Evolutionary conservation across 768 basidiomycete genomes (phyloP).

Genomic region (Podaxis sp.): DNA sequence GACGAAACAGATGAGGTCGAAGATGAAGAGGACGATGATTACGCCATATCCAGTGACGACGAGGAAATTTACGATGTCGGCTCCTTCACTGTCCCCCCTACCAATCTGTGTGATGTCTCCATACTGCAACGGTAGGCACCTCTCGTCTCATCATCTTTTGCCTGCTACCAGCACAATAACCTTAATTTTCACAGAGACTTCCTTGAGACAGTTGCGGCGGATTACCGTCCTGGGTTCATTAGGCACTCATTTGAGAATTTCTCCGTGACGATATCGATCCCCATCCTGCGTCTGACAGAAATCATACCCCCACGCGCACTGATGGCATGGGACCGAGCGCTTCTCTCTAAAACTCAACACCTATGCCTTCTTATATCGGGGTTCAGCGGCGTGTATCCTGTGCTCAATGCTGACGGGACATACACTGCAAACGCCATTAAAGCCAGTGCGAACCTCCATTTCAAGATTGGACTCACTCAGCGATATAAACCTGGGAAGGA

Average conservation of each 20-base stretch:
- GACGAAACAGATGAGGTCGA: constrained; percentile 31
- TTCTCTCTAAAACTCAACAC: constrained; percentile 52
- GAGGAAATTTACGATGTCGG: constrained; percentile 36
- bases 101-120: constrained; percentile 18
- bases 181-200: constrained; percentile 45
- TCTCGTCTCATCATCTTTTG: not conserved
- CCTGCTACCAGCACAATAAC: not conserved
- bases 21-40: constrained; percentile 31
- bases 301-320: constrained; percentile 60
- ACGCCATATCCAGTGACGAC: constrained; percentile 24
- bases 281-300: constrained; percentile 44
- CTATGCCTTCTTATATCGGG: constrained; percentile 65
- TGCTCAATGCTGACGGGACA: constrained; percentile 38
- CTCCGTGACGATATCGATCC: constrained; percentile 52
- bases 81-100: constrained; percentile 16
- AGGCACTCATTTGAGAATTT: constrained; percentile 42
- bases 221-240: constrained; percentile 57
- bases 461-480: constrained; percentile 58
- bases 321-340: constrained; percentile 68
- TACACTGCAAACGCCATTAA: constrained; percentile 31
- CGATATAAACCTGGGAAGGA: constrained; percentile 56
- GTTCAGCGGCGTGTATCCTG: constrained; percentile 48
- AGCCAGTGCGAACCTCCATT: constrained; percentile 34
- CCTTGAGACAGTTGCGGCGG: constrained; percentile 48
- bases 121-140: constrained; percentile 27